Evolutionary conservation across 805 yeast species (phyloP), one percentile per base, ranked within the genome.

Genomic region (Tetrapisispora arboricola): DNA sequence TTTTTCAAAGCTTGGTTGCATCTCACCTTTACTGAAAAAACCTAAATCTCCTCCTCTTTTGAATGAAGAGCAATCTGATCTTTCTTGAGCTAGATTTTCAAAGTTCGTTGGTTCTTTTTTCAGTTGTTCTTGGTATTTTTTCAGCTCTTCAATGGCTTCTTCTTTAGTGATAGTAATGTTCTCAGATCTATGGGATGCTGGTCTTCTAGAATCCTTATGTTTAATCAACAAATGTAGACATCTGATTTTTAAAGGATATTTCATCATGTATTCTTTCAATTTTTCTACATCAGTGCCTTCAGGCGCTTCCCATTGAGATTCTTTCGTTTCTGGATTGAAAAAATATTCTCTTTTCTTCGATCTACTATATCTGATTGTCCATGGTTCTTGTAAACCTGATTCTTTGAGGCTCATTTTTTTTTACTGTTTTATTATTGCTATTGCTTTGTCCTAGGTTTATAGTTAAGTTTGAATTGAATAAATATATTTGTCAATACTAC

Each of bases 1-100:
- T 44, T 78, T 78, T 62, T 92, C 98, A 56, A 92, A 92, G 44
- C 81, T 66, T 27, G 95, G 95, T 62, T 92, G 97, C 98, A 92
- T 92, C 52, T 81, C 87, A 30, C 96, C 96, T 45, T 72, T 77
- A 19, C 83, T 85, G 57, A 92, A 92, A 55, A 66, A 77, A 0
- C 98, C 97, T 52, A 92, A 69, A 60, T 92, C 98, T 35, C 98
- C 98, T 17, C 87, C 86, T 54, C 84, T 78, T 36, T 81, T 68
- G 53, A 83, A 94, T 10, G 94, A 81, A 15, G 84, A 75, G 61
- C 96, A 87, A 58, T 90, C 98, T 47, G 94, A 80, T 58, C 85
- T 92, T 2, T 86, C 77, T 28, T 68, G 58, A 0, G 96, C 96
- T 44, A 92, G 64, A 33, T 83, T 81, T 25, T 74, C 74, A 33